Base-by-base conservation (phyloP, 2,329 filamentous ascomycete species). In the Clonostachys byssicola region DNA sequence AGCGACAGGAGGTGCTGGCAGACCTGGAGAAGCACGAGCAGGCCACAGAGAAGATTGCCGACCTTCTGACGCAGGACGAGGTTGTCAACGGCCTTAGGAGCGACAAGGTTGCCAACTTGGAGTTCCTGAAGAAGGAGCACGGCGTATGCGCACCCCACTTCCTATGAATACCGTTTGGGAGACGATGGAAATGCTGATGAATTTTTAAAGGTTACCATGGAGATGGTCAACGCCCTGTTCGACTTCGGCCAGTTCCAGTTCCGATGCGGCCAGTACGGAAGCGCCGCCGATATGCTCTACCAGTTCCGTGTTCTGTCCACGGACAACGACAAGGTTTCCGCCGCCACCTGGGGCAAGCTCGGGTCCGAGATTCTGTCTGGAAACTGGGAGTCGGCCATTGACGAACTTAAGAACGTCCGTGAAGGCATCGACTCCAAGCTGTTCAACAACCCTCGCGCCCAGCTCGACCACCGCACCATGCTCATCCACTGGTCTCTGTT, bases 31-130 rank as follows among this genome's bases (percentile, higher is more conserved):
- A 88, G 67, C 89, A 87, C 66, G 87, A 92, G 72, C 83, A 94
- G 64, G 88, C 92, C 65, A 96, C 89, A 54, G 83, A 81, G 71
- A 92, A 92, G 77, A 92, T 99, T 60, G 86, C 86, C 54, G 88
- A 90, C 62, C 78, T 99, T 50, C 73, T 99, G 60, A 87, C 86
- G 51, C 85, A 94, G 63, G 89, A 95, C 63, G 89, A 90, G 55
- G 94, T 99, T 41, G 87, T 97, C 55, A 87, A 85, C 56, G 92
- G 92, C 65, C 78, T 99, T 63, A 81, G 94, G 59, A 94, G 88
- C 67, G 94, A 99, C 80, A 99, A 99, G 80, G 89, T 92, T 65
- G 92, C 92, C 73, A 99, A 99, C 78, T 86, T 99, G 85, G 90
- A 92, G 68, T 99, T 92, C 68, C 74, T 99, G 55, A 95, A 97